These are phyloP conservation scores for Lolium rigidum DNA, from an alignment of 176 grass and related monocot species.

Conservation along the genomic window DNA sequence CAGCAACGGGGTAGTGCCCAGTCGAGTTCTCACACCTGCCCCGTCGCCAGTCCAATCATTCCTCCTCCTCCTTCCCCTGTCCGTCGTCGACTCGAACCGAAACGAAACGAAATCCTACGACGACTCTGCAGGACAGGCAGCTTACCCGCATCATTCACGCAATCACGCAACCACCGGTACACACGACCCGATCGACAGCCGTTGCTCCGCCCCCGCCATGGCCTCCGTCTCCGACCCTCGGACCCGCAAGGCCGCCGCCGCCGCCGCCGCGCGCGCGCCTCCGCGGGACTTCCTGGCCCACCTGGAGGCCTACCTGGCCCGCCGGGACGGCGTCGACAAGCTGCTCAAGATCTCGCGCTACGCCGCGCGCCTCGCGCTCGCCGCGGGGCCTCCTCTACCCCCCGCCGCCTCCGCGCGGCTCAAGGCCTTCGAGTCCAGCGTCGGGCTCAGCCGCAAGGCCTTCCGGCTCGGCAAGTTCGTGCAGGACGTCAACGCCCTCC, in stretches of 20 bases:
- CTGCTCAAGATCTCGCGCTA: no score
- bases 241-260: no score
- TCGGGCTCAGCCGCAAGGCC: constrained; percentile 89
- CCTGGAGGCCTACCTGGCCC: no score
- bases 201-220: no score
- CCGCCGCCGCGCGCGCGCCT: no score
- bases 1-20: neutral
- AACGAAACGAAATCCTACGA: neutral
- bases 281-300: no score
- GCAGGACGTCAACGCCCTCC: constrained; percentile 77
- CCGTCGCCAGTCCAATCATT: neutral
- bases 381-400: constrained; percentile 25
- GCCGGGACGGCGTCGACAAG: no score
- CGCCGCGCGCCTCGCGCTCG: no score
- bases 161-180: constrained; percentile 34
- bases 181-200: no score
- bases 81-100: constrained; percentile 10
- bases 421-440: constrained; percentile 83
- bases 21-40: neutral
- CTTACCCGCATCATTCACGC: constrained; percentile 17
- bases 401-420: constrained; percentile 49
- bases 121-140: neutral
- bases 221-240: no score
- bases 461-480: constrained; percentile 98
- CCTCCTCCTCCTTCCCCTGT: neutral